Conservation (phyloP, 495 filamentous ascomycete species). For the Hypoxylon perforatum region DNA sequence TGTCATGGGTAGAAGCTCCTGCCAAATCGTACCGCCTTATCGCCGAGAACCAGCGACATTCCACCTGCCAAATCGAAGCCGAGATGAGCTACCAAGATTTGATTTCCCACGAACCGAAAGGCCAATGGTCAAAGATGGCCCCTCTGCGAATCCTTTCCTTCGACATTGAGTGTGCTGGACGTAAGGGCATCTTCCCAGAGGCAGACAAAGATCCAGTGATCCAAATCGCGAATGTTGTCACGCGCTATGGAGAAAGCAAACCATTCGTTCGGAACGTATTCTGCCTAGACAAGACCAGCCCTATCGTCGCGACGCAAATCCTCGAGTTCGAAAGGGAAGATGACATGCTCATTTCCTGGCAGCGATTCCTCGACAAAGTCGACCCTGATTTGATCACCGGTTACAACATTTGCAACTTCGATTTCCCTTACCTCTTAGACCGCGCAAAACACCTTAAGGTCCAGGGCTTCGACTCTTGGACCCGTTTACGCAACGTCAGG, state of each 20-base stretch:
- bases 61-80: constrained; percentile 96
- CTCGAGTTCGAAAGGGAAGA: constrained; percentile 82
- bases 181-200: constrained; percentile 97
- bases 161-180: constrained; percentile 98
- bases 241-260: constrained; percentile 92
- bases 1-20: constrained; percentile 96
- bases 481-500: constrained; percentile 71
- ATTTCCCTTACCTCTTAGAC: constrained; percentile 96
- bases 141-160: constrained; percentile 93
- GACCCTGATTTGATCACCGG: constrained; percentile 98
- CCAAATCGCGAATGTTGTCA: constrained; percentile 98
- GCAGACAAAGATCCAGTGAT: constrained; percentile 92
- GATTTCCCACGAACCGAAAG: constrained; percentile 87
- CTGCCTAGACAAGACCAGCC: constrained; percentile 86
- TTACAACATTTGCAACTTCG: constrained; percentile 99
- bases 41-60: constrained; percentile 68
- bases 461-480: constrained; percentile 82
- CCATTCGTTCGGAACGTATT: constrained; percentile 98
- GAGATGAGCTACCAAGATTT: constrained; percentile 81
- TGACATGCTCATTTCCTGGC: constrained; percentile 89
- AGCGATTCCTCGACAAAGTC: constrained; percentile 87
- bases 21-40: constrained; percentile 77
- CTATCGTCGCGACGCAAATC: constrained; percentile 95
- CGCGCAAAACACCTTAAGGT: constrained; percentile 87
- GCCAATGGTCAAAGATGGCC: constrained; percentile 99